Evolutionary conservation across 73 alveolate genomes (phyloP).

Genomic region (Blepharisma stoltei): DNA sequence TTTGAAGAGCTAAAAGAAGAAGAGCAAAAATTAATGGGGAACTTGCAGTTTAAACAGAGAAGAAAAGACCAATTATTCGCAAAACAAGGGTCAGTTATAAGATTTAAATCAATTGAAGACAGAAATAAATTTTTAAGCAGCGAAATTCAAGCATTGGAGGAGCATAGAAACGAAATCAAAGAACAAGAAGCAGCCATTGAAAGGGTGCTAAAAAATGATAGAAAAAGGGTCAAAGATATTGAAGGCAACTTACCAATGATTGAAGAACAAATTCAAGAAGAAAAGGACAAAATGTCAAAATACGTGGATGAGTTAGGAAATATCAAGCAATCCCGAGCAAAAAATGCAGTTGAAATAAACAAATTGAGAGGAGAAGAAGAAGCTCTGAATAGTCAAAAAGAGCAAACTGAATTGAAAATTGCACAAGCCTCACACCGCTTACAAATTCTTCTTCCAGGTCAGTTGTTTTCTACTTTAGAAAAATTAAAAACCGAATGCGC

Average conservation of each 20-base stretch:
- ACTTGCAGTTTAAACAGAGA: background rate
- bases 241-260: constrained; percentile 33
- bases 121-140: constrained; percentile 52
- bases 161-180: constrained; percentile 24
- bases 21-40: constrained; percentile 4
- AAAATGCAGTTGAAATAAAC: constrained; percentile 43
- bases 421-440: constrained; percentile 27
- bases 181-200: constrained; percentile 22
- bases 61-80: constrained; percentile 30
- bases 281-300: constrained; percentile 42
- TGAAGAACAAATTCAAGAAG: constrained; percentile 45
- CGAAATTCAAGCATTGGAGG: constrained; percentile 58
- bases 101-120: constrained; percentile 58
- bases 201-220: background rate
- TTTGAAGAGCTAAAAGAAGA: background rate
- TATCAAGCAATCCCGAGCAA: constrained; percentile 59
- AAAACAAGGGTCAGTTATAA: constrained; percentile 10
- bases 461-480: background rate
- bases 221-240: background rate
- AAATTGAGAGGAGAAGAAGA: constrained; percentile 59
- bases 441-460: constrained; percentile 23
- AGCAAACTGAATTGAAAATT: constrained; percentile 46
- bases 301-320: constrained; percentile 40
- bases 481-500: constrained; percentile 8
- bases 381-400: constrained; percentile 42